Conservation (phyloP, 108 stramenopile species). For the Discostella pseudostelligera region DNA sequence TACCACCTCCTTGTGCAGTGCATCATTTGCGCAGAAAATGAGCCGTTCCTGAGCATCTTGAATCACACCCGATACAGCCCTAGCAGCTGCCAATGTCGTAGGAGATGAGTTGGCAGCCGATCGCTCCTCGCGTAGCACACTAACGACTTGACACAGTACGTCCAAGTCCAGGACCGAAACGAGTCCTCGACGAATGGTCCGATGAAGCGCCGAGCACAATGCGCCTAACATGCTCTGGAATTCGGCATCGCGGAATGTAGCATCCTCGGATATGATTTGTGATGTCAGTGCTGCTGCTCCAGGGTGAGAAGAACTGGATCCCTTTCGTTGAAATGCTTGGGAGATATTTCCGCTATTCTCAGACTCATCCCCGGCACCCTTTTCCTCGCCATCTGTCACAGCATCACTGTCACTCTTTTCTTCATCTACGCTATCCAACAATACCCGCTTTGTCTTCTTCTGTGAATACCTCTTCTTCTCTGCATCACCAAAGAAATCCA, state of each 20-base stretch:
- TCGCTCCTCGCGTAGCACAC: conserved; percentile 83
- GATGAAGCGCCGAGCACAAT: conserved; percentile 74
- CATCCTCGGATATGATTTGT: conserved; percentile 62
- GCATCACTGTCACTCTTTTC: conserved; percentile 37
- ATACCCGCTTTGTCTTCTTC: conserved; percentile 15
- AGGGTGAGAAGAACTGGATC: conserved; percentile 25
- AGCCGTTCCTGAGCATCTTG: conserved; percentile 90
- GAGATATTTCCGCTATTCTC: background rate
- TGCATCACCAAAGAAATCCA: conserved; percentile 84
- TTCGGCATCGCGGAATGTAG: conserved; percentile 67
- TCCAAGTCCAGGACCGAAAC: conserved; percentile 78
- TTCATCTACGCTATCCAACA: conserved; percentile 7
- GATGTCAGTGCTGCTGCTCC: conserved; percentile 50
- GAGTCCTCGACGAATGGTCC: conserved; percentile 81
- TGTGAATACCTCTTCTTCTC: conserved; percentile 34
- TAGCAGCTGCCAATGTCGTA: conserved; percentile 73
- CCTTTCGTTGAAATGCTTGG: conserved; percentile 16
- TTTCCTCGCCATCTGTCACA: conserved; percentile 18
- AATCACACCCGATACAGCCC: conserved; percentile 76
- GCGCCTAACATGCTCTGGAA: conserved; percentile 74
- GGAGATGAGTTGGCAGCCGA: conserved; percentile 70
- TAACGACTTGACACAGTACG: conserved; percentile 83
- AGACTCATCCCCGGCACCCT: conserved; percentile 8
- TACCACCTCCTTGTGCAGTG: conserved; percentile 76
- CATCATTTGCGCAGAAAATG: conserved; percentile 81